Conservation (phyloP, 805 yeast genomes). For the Ogataea ramenticola region DNA sequence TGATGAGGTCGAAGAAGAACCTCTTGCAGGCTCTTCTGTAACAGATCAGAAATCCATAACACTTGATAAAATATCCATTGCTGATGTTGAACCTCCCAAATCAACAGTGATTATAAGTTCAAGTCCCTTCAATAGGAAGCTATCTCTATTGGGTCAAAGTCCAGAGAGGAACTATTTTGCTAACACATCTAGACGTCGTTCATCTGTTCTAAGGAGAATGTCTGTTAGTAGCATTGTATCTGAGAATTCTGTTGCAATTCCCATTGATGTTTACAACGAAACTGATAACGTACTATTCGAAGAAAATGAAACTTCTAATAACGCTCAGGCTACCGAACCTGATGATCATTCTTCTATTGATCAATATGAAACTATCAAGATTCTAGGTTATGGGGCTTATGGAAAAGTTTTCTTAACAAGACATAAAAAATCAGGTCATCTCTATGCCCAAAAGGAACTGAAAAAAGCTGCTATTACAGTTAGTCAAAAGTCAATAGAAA, state of each 20-base stretch:
- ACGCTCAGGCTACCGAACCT: slow-evolving; percentile 13
- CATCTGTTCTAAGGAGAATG: slow-evolving; percentile 22
- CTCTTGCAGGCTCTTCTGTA: background rate
- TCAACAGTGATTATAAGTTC: too few relatives aligned
- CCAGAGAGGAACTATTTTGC: background rate
- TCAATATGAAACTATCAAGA: slow-evolving; percentile 66
- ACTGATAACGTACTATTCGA: background rate
- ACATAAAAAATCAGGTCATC: slow-evolving; percentile 47
- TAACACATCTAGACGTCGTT: slow-evolving; percentile 11
- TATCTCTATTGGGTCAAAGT: background rate
- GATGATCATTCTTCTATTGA: slow-evolving; percentile 20
- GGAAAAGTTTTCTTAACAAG: slow-evolving; percentile 76
- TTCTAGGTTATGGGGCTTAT: slow-evolving; percentile 80
- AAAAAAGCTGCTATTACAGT: slow-evolving; percentile 71
- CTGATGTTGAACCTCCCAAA: background rate
- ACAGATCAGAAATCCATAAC: background rate
- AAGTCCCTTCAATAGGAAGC: background rate
- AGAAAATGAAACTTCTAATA: slow-evolving; percentile 1
- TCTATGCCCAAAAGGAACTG: slow-evolving; percentile 81
- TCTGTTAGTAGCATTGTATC: slow-evolving; percentile 16
- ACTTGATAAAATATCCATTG: background rate
- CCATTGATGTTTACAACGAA: slow-evolving; percentile 5
- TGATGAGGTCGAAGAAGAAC: background rate
- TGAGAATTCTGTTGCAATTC: background rate
- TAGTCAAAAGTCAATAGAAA: slow-evolving; percentile 43